phyloP scores from a whole-genome alignment of 2,329 filamentous ascomycete species.

The Calonectria crousiana region DNA sequence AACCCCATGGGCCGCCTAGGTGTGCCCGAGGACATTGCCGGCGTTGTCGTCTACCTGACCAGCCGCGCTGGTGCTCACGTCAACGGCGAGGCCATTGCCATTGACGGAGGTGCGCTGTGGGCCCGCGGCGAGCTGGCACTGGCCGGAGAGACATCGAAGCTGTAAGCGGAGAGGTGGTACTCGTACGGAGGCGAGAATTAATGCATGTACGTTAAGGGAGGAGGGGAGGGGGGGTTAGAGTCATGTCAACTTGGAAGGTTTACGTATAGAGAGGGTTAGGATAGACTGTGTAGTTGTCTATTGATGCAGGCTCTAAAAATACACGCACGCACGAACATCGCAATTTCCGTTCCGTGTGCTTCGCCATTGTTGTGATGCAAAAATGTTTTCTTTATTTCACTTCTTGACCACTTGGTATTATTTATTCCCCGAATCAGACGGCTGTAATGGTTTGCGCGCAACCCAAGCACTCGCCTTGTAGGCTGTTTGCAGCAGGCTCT shows the following conservation, averaged over 20 bases:
- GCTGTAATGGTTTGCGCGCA: slow-evolving; percentile 73
- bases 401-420: not conserved
- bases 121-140: slow-evolving; percentile 58
- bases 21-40: slow-evolving; percentile 82
- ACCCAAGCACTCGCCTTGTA: slow-evolving; percentile 90
- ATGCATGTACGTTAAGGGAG: slow-evolving; percentile 33
- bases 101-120: slow-evolving; percentile 77
- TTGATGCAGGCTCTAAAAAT: slow-evolving; percentile 24
- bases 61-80: slow-evolving; percentile 77
- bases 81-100: slow-evolving; percentile 76
- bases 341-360: not conserved
- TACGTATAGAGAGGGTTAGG: not conserved
- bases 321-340: not conserved
- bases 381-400: not conserved
- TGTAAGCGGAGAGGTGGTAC: slow-evolving; percentile 46
- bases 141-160: slow-evolving; percentile 51
- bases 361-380: not conserved
- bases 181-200: not conserved
- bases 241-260: slow-evolving; percentile 1
- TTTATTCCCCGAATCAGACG: not conserved
- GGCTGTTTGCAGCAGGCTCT: slow-evolving; percentile 87
- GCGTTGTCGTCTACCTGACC: slow-evolving; percentile 78
- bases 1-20: slow-evolving; percentile 79
- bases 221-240: too few species aligned
- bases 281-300: slow-evolving; percentile 15